Conservation (phyloP, 768 basidiomycete species). For the Kwoniella sp. region DNA sequence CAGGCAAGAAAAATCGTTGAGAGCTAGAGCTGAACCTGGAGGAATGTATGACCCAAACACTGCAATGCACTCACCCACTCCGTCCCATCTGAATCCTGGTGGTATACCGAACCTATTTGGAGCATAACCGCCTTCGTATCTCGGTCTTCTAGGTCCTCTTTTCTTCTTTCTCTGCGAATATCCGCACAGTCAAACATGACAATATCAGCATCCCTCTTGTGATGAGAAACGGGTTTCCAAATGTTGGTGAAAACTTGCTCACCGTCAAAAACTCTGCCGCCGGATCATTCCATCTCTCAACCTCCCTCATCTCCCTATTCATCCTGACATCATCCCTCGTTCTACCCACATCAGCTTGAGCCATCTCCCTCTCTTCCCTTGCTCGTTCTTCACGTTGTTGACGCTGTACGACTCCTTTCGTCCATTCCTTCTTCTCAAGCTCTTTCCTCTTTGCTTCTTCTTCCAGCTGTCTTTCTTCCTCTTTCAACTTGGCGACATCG, state of each 20-base stretch:
- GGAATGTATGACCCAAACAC: neutral
- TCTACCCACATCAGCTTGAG: slow-evolving; percentile 69
- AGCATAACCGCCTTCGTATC: slow-evolving; percentile 82
- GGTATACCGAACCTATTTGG: slow-evolving; percentile 94
- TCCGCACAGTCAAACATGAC: no score
- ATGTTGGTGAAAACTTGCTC: slow-evolving; percentile 38
- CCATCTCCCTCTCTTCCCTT: slow-evolving; percentile 70
- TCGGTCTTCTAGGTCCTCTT: slow-evolving; percentile 77
- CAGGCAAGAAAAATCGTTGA: no score
- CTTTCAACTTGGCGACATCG: slow-evolving; percentile 79
- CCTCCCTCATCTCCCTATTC: slow-evolving; percentile 78
- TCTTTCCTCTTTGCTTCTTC: slow-evolving; percentile 82
- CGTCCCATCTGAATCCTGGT: slow-evolving; percentile 97
- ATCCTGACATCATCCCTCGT: slow-evolving; percentile 77
- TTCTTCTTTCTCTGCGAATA: slow-evolving; percentile 60
- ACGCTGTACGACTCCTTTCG: slow-evolving; percentile 88
- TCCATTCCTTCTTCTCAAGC: slow-evolving; percentile 84
- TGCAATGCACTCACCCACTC: slow-evolving; percentile 71
- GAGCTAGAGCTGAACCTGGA: no score
- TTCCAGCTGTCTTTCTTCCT: slow-evolving; percentile 78
- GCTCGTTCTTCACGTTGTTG: slow-evolving; percentile 72
- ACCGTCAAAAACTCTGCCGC: slow-evolving; percentile 91
- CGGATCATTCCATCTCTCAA: slow-evolving; percentile 95
- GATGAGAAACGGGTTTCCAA: no score
- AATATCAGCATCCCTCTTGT: no score